Evolutionary conservation across 2,329 filamentous ascomycete genomes (phyloP).

Genomic region (Trichoderma cornu-damae): DNA sequence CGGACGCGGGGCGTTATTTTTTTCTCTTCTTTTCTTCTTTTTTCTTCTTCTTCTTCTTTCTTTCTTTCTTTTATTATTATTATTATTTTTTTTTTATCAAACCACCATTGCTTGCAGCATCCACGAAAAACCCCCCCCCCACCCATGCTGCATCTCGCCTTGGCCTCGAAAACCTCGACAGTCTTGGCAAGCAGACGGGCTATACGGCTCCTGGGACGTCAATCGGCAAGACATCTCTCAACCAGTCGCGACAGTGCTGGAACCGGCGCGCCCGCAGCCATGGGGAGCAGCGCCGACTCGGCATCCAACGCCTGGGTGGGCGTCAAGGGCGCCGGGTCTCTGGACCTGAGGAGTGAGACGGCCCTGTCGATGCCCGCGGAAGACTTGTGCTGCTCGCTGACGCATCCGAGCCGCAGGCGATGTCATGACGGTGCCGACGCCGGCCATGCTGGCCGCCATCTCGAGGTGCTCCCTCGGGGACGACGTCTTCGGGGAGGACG

Average conservation of each 20-base stretch:
- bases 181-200: neutral
- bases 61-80: too few relatives aligned
- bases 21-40: neutral
- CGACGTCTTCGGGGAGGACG: conserved; percentile 78
- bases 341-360: conserved; percentile 40
- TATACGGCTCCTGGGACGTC: neutral
- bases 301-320: conserved; percentile 35
- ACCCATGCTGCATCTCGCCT: neutral
- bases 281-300: neutral
- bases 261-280: neutral
- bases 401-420: conserved; percentile 39
- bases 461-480: conserved; percentile 69
- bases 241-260: neutral
- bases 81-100: too few relatives aligned
- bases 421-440: conserved; percentile 65
- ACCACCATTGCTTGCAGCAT: neutral
- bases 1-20: too few relatives aligned
- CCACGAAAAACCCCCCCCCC: too few relatives aligned
- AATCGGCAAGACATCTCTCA: neutral
- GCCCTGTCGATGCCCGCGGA: too few relatives aligned
- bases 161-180: neutral
- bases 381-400: neutral
- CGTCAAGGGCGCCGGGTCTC: conserved; percentile 34
- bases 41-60: too few relatives aligned
- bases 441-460: conserved; percentile 77